These are phyloP conservation scores for Scutellaria barbata DNA, from an alignment of 257 asterid species.

Conservation along the genomic window DNA sequence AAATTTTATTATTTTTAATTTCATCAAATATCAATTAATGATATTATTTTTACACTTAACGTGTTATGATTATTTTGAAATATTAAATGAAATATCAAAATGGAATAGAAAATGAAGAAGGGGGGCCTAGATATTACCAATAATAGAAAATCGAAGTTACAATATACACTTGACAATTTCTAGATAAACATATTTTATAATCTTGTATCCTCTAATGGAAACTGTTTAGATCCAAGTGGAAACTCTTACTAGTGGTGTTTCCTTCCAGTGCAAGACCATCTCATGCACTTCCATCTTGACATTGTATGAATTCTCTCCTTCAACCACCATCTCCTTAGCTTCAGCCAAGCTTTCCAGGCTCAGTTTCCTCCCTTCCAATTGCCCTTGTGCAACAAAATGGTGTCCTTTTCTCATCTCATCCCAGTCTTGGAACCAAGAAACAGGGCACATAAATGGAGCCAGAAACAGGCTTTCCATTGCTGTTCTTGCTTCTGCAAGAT, in stretches of 20 bases:
- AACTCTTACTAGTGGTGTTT: slow-evolving; percentile 60
- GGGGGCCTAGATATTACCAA: neutral
- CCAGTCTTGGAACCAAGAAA: slow-evolving; percentile 56
- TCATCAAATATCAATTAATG: too few relatives aligned
- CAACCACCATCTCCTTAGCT: slow-evolving; percentile 61
- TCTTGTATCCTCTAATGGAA: too few relatives aligned
- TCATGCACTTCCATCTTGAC: slow-evolving; percentile 50
- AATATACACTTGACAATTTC: slow-evolving; percentile 21
- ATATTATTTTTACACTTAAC: too few relatives aligned
- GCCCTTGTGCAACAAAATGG: slow-evolving; percentile 3
- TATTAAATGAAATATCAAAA: too few relatives aligned
- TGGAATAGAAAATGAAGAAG: too few relatives aligned
- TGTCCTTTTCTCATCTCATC: slow-evolving; percentile 30
- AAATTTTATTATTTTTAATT: too few relatives aligned
- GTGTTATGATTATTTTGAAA: too few relatives aligned
- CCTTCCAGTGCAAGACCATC: slow-evolving; percentile 73
- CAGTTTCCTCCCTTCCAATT: slow-evolving; percentile 43
- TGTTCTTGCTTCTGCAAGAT: slow-evolving; percentile 69
- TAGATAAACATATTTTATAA: too few relatives aligned
- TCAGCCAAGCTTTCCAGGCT: slow-evolving; percentile 56
- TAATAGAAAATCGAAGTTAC: neutral
- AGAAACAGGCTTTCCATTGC: slow-evolving; percentile 65
- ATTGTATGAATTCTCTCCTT: slow-evolving; percentile 44
- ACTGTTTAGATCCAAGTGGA: slow-evolving; percentile 61
- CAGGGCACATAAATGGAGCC: slow-evolving; percentile 54